Evolutionary conservation across 2,329 filamentous ascomycete genomes (phyloP), one percentile per base, ranked within the genome.

Genomic region (Paraconiothyrium brasiliense): DNA sequence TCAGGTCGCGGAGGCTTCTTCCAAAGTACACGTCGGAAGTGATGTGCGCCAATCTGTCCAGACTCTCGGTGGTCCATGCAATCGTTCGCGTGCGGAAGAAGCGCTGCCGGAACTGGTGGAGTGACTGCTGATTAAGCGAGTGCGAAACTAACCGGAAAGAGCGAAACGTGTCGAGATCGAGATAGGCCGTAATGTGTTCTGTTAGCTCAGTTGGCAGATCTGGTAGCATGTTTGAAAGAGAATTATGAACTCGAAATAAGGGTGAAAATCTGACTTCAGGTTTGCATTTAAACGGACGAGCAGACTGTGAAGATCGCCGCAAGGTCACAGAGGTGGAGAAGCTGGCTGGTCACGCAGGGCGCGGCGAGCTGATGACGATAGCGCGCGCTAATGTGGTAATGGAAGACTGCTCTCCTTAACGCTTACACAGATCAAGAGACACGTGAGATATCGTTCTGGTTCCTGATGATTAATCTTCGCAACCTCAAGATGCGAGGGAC

Each of bases 131-230:
- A 30, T 64, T 63, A 14, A 73, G 60, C 7, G 62, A 61, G 14
- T 47, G 24, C 27, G 57, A 67, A 27, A 59, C 62, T 37, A 73
- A 65, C 44, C 73, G 73, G 39, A 72, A 59, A 11, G 64, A 65
- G 22, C 65, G 61, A 30, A 64, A 66, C 10, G 62, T 62, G 16
- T 46, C 11, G 8, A 69, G 35, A 32, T 70, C 65, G 13, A 74
- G 69, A 54, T 72, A 16, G 9, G 46, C 56, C 11, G 66, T 58
- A 24, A 75, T 65, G n/a, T 55, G 52, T 51, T 73, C 67, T 4
- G 72, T 62, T 3, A 73, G 50, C 54, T 75, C 72, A 0, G 67
- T 71, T 7, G 72, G 70, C 2, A 75, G 62, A 3, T 37, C 32
- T 11, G 48, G 20, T 11, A 75, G 46, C n/a, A 64, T 54, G 16